Percentiles rank a stretch among this genome's conserved stretches.
Conservation (phyloP, 1,284 basidiomycete species). For the Malassezia equina region DNA sequence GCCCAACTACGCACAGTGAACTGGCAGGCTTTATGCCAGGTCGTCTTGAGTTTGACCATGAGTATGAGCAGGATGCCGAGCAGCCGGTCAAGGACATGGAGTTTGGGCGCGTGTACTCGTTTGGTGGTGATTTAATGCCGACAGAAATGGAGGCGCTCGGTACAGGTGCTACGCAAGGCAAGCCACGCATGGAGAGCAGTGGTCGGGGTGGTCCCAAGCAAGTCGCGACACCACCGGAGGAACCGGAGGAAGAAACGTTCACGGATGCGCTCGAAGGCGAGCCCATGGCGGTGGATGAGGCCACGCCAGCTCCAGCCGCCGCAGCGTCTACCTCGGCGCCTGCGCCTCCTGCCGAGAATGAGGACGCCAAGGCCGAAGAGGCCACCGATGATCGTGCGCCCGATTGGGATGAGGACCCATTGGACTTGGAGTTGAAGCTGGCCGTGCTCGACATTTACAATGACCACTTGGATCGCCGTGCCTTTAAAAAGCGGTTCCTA, state of each 20-base stretch:
- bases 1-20: constrained; percentile 79
- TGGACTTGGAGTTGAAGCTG: constrained; percentile 78
- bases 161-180: constrained; percentile 31
- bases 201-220: constrained; percentile 54
- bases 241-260: constrained; percentile 15
- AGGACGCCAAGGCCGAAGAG: constrained; percentile 27
- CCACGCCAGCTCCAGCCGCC: too few species aligned
- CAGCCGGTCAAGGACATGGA: constrained; percentile 91
- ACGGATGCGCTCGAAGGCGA: constrained; percentile 8
- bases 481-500: constrained; percentile 78
- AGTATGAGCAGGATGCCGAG: constrained; percentile 83
- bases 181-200: constrained; percentile 52
- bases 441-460: constrained; percentile 84
- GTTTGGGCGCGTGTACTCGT: constrained; percentile 75
- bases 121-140: constrained; percentile 61
- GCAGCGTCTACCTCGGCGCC: too few species aligned
- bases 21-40: constrained; percentile 87
- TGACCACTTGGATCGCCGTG: constrained; percentile 76
- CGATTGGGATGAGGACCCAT: constrained; percentile 62
- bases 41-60: constrained; percentile 91
- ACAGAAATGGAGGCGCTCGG: constrained; percentile 37
- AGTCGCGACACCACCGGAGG: constrained; percentile 22
- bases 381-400: constrained; percentile 37
- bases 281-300: constrained; percentile 12
- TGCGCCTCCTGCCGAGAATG: constrained; percentile 1